Base-by-base conservation (phyloP, 1,284 basidiomycete genomes). In the Trichosporon ovoides region DNA sequence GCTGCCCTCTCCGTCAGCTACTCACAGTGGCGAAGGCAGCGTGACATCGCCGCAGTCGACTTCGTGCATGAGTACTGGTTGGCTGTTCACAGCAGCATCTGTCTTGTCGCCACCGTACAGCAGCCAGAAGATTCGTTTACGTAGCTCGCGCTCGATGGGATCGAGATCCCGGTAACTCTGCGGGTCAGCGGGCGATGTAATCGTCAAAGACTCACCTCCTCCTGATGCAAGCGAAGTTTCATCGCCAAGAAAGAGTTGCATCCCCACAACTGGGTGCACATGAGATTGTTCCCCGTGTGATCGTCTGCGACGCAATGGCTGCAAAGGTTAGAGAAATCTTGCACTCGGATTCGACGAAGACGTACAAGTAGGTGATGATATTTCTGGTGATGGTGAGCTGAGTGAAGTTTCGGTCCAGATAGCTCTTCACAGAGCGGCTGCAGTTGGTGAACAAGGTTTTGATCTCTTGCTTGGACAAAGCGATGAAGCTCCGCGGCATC, bases 71-170 rank as follows among this genome's bases (percentile, higher is more conserved):
- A 85, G 87, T 60, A 91, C 87, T 31, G 89, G 87, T 54, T 87
- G 81, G 12, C 87, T 87, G 9, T 70, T 62, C 38, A 91, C 80
- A 22, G 91, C 87, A 48, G 87, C 87, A 84, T 87, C 87, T n/a
- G 88, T 90, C 76, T 90, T 90, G 76, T 91, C 89, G 66, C 87
- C 88, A 73, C 87, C 88, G 68, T 90, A 91, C 53, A 90, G 81
- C 33, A 93, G 78, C 88, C 88, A 92, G 78, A 91, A 92, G 24
- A 85, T 83, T 60, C 90, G 81, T 60, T 89, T 83, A 31, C 89
- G 80, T 28, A 91, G 83, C 77, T 92, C 88, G 61, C 84, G 86
- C 79, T 92, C 89, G 65, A 93, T 86, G 38, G 88, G 87, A 71
- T 59, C 59, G 11, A 65, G 38, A 34, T 54, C 38, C 49, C 55